Percentiles rank a stretch among this genome's conserved stretches.
Evolutionary conservation across 371 early-diverging fungal genomes (phyloP).

Genomic region (Zychaea mexicana): DNA sequence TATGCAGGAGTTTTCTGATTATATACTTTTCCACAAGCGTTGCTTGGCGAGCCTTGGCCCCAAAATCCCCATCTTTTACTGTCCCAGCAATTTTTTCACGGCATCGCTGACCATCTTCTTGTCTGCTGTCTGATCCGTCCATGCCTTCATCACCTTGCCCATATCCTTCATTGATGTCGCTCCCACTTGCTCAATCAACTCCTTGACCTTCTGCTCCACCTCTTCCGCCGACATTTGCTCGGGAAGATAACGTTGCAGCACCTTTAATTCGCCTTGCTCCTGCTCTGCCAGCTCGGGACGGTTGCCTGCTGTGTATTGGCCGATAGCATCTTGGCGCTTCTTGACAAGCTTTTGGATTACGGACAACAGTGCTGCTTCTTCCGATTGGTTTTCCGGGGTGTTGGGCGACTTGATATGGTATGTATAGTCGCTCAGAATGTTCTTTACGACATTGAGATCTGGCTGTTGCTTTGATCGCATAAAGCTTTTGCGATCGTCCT

Average conservation of each 20-base stretch:
- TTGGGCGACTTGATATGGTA: conserved; percentile 72
- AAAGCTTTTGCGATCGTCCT: conserved; percentile 70
- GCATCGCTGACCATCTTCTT: conserved; percentile 66
- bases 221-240: conserved; percentile 66
- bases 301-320: conserved; percentile 59
- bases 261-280: conserved; percentile 61
- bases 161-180: conserved; percentile 64
- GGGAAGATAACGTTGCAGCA: conserved; percentile 73
- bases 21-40: not conserved
- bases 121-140: conserved; percentile 64
- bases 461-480: conserved; percentile 76
- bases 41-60: not conserved
- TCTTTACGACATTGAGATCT: conserved; percentile 70
- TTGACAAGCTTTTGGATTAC: conserved; percentile 76
- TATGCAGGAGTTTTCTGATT: not conserved
- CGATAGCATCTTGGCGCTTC: conserved; percentile 71
- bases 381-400: conserved; percentile 26
- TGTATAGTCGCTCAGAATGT: conserved; percentile 69
- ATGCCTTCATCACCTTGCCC: conserved; percentile 80
- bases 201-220: conserved; percentile 61
- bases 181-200: conserved; percentile 54
- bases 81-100: conserved; percentile 52
- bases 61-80: not conserved
- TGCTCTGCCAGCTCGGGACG: conserved; percentile 68
- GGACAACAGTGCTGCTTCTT: conserved; percentile 49